Base-by-base conservation (phyloP, 2,329 filamentous ascomycete genomes). In the Talaromyces albobiverticillius region DNA sequence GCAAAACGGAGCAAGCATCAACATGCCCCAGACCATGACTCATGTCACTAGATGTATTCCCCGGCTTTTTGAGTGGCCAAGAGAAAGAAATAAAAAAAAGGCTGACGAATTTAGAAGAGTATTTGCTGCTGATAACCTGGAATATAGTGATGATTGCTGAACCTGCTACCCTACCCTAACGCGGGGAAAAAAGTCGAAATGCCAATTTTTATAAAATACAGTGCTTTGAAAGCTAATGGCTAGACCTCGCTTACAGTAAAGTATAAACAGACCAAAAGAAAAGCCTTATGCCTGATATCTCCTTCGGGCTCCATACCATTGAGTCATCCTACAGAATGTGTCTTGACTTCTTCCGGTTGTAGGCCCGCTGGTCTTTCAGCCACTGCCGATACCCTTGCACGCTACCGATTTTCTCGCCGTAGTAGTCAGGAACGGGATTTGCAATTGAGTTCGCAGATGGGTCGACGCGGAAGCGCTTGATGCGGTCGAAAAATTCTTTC, bases 321-420 rank as follows among this genome's bases (percentile, higher is more conserved):
- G 20, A 25, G n/a, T 25, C 6, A 32, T 13, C 22, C 31, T 62
- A 72, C n/a, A 62, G 48, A 55, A 74, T 70, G 57, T 72, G 73
- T 57, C 63, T 72, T 42, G 70, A 67, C 70, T 84, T 86, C 83
- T 95, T 95, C 79, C 91, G 91, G 77, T 95, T 96, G 77, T 96
- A 99, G 9, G 92, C 93, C 59, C 93, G 82, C 79, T 97, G 94
- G 68, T 99, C 94, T 80, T 96, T 97, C 66, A 99, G 76, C 94
- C 94, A 99, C 71, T 90, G 87, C 65, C 94, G 81, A 72, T 97
- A 99, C 45, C 90, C 92, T 51, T 86, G 81, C 20, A 97, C 90
- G 65, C 91, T 96, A 49, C 89, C 89, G 64, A 99, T 96, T 81
- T 96, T 97, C 78, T 99, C 94, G 64, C 94, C 94, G 67, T 99